Base-by-base conservation (phyloP, 805 yeast genomes). In the Hanseniaspora mollemarum region DNA sequence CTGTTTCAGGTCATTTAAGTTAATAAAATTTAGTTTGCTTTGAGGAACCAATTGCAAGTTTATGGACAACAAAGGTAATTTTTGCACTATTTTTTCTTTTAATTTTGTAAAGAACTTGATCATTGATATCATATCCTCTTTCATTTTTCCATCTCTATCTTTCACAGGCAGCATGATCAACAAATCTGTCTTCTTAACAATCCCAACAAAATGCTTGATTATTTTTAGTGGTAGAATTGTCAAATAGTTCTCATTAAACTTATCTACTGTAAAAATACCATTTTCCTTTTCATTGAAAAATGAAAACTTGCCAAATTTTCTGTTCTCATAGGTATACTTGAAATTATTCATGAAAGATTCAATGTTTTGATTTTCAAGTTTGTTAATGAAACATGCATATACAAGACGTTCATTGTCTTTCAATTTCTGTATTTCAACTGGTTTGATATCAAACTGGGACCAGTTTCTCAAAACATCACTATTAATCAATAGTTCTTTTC, bases 21-120 rank as follows among this genome's bases (percentile, higher is more conserved):
- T 38, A 5, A 41, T 46, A 18, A 46, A 46, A 13, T 29, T 25
- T 6, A 46, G 15, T 16, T 46, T 38, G 16, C n/a, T 22, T 16
- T 46, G 28, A 10, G 50, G 50, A 24, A 46, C 32, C 13, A 46
- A 38, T 13, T 46, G 50, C 2, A 46, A 16, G 18, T 46, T 32
- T 3, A 46, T 2, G 3, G 22, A 25, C 16, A 46, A 38, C 2
- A 46, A 22, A 5, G 43, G 50, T n/a, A 46, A n/a, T 24, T 33
- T 39, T 10, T 25, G 22, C 10, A 10, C 1, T 5, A 46, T 8
- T 13, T 21, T 26, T 13, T 16, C 28, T 21, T 45, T 45, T n/a
- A 45, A 21, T 7, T 28, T 28, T 1, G 41, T 13, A 18, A 25
- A 46, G 31, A 38, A 38, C 6, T 13, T 24, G 18, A 46, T 22